These are phyloP conservation scores for Microthlaspi erraticum DNA, from an alignment of 345 rosid species.

Conservation along the genomic window DNA sequence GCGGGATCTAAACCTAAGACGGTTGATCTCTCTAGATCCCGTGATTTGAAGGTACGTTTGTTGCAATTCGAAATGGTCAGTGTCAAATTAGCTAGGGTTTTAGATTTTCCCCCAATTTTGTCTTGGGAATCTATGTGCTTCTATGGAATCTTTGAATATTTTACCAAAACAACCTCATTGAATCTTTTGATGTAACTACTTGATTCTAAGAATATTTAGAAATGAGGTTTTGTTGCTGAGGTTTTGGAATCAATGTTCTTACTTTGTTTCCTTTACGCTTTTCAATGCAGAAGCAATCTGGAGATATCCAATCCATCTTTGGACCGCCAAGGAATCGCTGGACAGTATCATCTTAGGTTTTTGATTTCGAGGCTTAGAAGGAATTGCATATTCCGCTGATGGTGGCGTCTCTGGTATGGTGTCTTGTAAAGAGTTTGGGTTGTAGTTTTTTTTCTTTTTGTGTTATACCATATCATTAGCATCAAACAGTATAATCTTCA, in stretches of 20 bases:
- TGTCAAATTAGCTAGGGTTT: conserved; percentile 27
- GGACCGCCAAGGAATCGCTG: conserved; percentile 36
- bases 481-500: conserved; percentile 24
- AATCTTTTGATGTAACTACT: neutral
- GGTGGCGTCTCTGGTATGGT: conserved; percentile 25
- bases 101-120: neutral
- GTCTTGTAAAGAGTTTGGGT: conserved; percentile 37
- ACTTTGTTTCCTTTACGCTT: conserved; percentile 19
- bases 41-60: conserved; percentile 30
- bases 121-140: neutral
- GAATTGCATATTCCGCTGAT: conserved; percentile 8
- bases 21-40: conserved; percentile 4
- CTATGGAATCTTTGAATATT: neutral
- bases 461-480: conserved; percentile 20
- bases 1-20: conserved; percentile 34
- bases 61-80: neutral
- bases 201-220: neutral
- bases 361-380: neutral
- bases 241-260: conserved; percentile 1
- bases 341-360: conserved; percentile 26
- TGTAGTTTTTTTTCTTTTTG: neutral
- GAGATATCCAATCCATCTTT: conserved; percentile 13
- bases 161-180: neutral
- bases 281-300: conserved; percentile 29
- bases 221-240: neutral